A percentile compares a stretch with the other conserved stretches of the same genome.
Conservation (phyloP, 2,329 filamentous ascomycete species). For the Pseudogymnoascus sp. region DNA sequence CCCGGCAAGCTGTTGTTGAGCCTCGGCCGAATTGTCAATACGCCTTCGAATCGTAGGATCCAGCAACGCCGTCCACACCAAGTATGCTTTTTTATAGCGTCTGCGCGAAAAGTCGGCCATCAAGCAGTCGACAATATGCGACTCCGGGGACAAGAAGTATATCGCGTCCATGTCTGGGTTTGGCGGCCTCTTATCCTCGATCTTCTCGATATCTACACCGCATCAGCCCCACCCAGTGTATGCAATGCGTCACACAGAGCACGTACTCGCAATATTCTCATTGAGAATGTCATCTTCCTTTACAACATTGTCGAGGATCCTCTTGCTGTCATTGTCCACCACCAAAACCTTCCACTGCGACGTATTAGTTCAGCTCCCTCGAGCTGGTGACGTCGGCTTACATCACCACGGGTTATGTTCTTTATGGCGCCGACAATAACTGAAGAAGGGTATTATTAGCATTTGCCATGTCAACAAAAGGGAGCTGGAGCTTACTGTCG, state of each 20-base stretch:
- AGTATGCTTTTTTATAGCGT: constrained; percentile 67
- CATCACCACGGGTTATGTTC: constrained; percentile 71
- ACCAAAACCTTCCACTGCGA: constrained; percentile 92
- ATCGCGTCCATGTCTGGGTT: constrained; percentile 91
- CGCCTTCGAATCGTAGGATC: constrained; percentile 61
- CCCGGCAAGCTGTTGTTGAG: constrained; percentile 65
- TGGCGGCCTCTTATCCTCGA: constrained; percentile 73
- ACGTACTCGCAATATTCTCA: constrained; percentile 80
- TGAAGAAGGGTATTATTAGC: constrained; percentile 28
- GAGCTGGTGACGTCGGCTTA: constrained; percentile 36
- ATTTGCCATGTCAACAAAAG: not conserved
- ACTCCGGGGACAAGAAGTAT: constrained; percentile 77
- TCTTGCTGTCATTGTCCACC: constrained; percentile 73
- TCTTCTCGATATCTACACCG: constrained; percentile 75
- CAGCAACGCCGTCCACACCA: constrained; percentile 78
- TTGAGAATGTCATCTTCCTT: constrained; percentile 97
- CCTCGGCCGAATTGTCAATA: constrained; percentile 61
- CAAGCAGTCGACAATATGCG: constrained; percentile 86
- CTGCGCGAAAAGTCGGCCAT: constrained; percentile 83
- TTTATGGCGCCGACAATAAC: constrained; percentile 68
- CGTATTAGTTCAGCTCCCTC: constrained; percentile 16
- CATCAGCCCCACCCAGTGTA: constrained; percentile 13
- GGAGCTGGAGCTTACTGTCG: constrained; percentile 47
- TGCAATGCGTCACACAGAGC: constrained; percentile 13
- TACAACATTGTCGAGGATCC: constrained; percentile 80